Percentiles rank a stretch among this genome's conserved stretches.
These are phyloP conservation scores for Gliomastix tumulicola DNA, from an alignment of 2,329 filamentous ascomycete genomes.

Conservation along the genomic window DNA sequence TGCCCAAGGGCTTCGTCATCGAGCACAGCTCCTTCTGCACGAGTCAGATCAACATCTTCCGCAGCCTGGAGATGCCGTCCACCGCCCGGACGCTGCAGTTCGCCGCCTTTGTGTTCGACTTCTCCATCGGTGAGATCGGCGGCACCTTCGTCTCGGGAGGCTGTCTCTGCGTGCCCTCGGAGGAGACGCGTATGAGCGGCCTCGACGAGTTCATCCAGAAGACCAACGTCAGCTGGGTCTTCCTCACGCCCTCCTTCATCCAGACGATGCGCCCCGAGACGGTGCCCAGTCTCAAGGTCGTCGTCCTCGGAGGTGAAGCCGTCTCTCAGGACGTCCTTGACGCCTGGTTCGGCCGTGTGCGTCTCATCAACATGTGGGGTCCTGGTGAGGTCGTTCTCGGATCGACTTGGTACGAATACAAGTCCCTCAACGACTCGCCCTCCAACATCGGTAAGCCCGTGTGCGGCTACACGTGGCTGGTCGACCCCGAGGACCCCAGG, in stretches of 20 bases:
- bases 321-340: slow-evolving; percentile 6
- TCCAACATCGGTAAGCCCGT: slow-evolving; percentile 4
- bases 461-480: slow-evolving; percentile 6
- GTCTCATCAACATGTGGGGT: slow-evolving; percentile 9
- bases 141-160: slow-evolving; percentile 11
- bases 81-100: slow-evolving; percentile 45
- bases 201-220: slow-evolving; percentile 1
- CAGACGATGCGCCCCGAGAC: slow-evolving; percentile 1
- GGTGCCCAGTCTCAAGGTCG: slow-evolving; percentile 1
- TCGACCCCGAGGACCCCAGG: slow-evolving; percentile 4
- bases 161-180: slow-evolving; percentile 12
- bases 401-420: slow-evolving; percentile 3
- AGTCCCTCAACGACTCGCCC: background rate
- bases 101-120: slow-evolving; percentile 43
- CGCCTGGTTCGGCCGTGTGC: slow-evolving; percentile 8
- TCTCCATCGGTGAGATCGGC: slow-evolving; percentile 24
- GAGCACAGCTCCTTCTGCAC: slow-evolving; percentile 8
- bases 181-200: slow-evolving; percentile 8
- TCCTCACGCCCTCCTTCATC: slow-evolving; percentile 3
- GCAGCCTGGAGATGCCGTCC: background rate
- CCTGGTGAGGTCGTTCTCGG: slow-evolving; percentile 7
- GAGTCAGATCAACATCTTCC: slow-evolving; percentile 3
- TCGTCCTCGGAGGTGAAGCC: slow-evolving; percentile 10
- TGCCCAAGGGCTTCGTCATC: slow-evolving; percentile 8
- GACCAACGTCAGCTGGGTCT: background rate